These are phyloP conservation scores for Annulohypoxylon bovei DNA, from an alignment of 495 filamentous ascomycete species.

Conservation along the genomic window DNA sequence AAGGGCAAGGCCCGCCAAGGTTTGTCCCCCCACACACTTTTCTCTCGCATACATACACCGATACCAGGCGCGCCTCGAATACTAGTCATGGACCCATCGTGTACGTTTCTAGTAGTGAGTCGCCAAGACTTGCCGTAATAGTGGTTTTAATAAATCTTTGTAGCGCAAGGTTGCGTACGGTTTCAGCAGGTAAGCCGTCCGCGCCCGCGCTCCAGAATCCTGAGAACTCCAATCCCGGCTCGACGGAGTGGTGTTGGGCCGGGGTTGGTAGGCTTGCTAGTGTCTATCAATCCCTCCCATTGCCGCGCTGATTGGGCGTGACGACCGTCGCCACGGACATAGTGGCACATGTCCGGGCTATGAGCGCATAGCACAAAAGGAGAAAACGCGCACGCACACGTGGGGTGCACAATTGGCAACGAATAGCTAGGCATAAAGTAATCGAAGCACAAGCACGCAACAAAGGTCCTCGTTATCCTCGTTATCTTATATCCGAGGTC, in stretches of 20 bases:
- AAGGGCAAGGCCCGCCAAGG: constrained; percentile 22
- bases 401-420: constrained; percentile 48
- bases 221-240: constrained; percentile 30
- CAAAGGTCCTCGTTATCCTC: not conserved
- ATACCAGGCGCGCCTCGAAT: constrained; percentile 25
- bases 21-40: constrained; percentile 34
- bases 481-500: constrained; percentile 39
- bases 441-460: constrained; percentile 24
- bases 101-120: constrained; percentile 35
- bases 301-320: constrained; percentile 31
- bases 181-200: constrained; percentile 27
- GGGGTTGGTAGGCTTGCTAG: constrained; percentile 26
- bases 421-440: constrained; percentile 28
- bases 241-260: constrained; percentile 21
- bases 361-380: constrained; percentile 40
- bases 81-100: constrained; percentile 14
- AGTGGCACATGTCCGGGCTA: constrained; percentile 32
- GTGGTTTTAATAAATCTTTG: constrained; percentile 24
- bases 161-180: constrained; percentile 29
- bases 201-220: constrained; percentile 28
- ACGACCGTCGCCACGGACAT: constrained; percentile 29
- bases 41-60: constrained; percentile 28
- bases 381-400: constrained; percentile 36
- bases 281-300: constrained; percentile 28
- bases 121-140: constrained; percentile 46